Evolutionary conservation across 257 asterid species (phyloP).

Genomic region (Cynanchum wilfordii): DNA sequence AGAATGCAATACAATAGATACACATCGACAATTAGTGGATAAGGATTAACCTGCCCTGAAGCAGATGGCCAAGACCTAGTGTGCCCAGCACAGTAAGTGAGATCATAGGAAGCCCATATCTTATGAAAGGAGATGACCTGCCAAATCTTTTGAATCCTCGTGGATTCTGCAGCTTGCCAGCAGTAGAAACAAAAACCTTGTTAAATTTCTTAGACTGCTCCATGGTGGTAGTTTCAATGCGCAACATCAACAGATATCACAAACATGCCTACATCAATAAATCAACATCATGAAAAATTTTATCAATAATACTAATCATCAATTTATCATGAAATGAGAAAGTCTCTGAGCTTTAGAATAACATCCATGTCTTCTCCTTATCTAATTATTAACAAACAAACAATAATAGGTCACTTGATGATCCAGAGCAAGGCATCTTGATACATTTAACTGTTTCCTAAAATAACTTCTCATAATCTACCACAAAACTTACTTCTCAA

Average conservation of each 20-base stretch:
- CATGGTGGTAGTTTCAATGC: slow-evolving; percentile 16
- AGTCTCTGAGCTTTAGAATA: not conserved
- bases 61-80: slow-evolving; percentile 85
- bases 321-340: not conserved
- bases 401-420: not conserved
- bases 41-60: slow-evolving; percentile 81
- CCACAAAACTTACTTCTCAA: not conserved
- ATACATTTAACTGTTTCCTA: not conserved
- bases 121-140: slow-evolving; percentile 65
- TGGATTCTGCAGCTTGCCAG: slow-evolving; percentile 10
- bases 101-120: slow-evolving; percentile 95
- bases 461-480: not conserved
- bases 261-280: slow-evolving; percentile 1
- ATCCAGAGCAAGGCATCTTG: not conserved
- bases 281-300: not conserved
- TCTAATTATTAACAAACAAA: not conserved
- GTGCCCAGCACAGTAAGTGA: slow-evolving; percentile 88
- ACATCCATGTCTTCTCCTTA: not conserved
- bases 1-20: not conserved
- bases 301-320: not conserved
- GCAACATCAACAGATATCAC: slow-evolving; percentile 10
- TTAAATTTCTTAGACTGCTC: slow-evolving; percentile 16
- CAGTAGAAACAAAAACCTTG: too few relatives aligned
- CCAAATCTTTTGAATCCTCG: slow-evolving; percentile 69
- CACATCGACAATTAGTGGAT: not conserved